Percentiles rank a stretch among this genome's conserved stretches.
Evolutionary conservation across 768 basidiomycete species (phyloP).

Genomic region (Tricholoma bakamatsutake): DNA sequence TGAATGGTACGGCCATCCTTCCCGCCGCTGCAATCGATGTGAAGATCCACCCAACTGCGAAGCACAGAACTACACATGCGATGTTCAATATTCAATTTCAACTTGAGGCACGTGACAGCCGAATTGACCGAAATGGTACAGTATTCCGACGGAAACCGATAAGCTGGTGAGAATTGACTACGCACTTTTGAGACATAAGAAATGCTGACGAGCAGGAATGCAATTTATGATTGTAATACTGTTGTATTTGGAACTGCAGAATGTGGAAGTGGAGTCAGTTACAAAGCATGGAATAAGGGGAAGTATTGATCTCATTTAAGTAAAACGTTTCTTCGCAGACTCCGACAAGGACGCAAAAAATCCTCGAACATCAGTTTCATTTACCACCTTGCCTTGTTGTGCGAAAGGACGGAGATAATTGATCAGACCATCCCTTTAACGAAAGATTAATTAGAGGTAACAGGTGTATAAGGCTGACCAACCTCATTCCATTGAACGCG

Average conservation of each 20-base stretch:
- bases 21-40: no score
- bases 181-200: not conserved
- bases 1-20: no score
- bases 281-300: not conserved
- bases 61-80: no score
- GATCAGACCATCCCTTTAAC: slow-evolving; percentile 59
- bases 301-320: not conserved
- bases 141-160: no score
- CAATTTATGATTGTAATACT: not conserved
- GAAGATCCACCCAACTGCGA: no score
- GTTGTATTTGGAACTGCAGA: not conserved
- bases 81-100: no score
- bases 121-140: no score
- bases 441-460: slow-evolving; percentile 3
- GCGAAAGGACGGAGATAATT: slow-evolving; percentile 76
- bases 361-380: slow-evolving; percentile 59
- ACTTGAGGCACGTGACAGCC: no score
- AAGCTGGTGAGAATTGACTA: not conserved
- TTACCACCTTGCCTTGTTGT: slow-evolving; percentile 67
- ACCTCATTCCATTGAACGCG: slow-evolving; percentile 84
- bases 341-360: slow-evolving; percentile 59
- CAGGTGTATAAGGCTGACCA: slow-evolving; percentile 15
- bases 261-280: not conserved
- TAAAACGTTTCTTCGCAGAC: slow-evolving; percentile 22
- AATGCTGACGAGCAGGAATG: not conserved